These are phyloP conservation scores for Aspergillus terreus DNA, from an alignment of 2,329 filamentous ascomycete species.

Conservation along the genomic window DNA sequence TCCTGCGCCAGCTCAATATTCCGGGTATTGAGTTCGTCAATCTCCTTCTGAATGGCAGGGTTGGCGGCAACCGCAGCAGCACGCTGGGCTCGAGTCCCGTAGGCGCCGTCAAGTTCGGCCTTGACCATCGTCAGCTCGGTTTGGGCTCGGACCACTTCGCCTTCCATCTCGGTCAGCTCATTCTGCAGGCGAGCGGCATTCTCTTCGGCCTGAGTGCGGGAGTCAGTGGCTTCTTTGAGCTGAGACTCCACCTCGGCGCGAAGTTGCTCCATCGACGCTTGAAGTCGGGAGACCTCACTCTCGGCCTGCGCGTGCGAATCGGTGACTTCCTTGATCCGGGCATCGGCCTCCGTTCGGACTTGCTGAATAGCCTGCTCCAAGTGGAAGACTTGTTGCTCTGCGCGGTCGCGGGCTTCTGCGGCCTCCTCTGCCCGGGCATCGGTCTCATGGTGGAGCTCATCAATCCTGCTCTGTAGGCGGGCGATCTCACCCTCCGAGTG, in stretches of 20 bases:
- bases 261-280: slow-evolving; percentile 28
- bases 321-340: slow-evolving; percentile 18
- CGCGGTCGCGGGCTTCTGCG: slow-evolving; percentile 23
- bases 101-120: slow-evolving; percentile 91
- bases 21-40: slow-evolving; percentile 52
- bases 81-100: slow-evolving; percentile 69
- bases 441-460: slow-evolving; percentile 29
- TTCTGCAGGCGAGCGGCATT: slow-evolving; percentile 41
- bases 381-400: slow-evolving; percentile 24
- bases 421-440: slow-evolving; percentile 15
- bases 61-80: slow-evolving; percentile 63
- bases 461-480: slow-evolving; percentile 26
- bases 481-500: slow-evolving; percentile 23
- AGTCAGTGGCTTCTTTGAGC: slow-evolving; percentile 25
- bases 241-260: slow-evolving; percentile 31
- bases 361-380: slow-evolving; percentile 24
- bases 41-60: slow-evolving; percentile 56
- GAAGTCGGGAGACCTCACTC: slow-evolving; percentile 16
- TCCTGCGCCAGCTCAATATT: slow-evolving; percentile 48
- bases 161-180: slow-evolving; percentile 55
- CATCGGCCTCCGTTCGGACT: slow-evolving; percentile 19
- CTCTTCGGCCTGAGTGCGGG: slow-evolving; percentile 31
- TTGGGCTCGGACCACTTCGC: slow-evolving; percentile 62
- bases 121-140: slow-evolving; percentile 85
- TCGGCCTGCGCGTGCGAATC: slow-evolving; percentile 18